Percentiles rank a stretch among this genome's conserved stretches.
These are phyloP conservation scores for Pseudogymnoascus destructans DNA, from an alignment of 2,329 filamentous ascomycete species.

Conservation along the genomic window DNA sequence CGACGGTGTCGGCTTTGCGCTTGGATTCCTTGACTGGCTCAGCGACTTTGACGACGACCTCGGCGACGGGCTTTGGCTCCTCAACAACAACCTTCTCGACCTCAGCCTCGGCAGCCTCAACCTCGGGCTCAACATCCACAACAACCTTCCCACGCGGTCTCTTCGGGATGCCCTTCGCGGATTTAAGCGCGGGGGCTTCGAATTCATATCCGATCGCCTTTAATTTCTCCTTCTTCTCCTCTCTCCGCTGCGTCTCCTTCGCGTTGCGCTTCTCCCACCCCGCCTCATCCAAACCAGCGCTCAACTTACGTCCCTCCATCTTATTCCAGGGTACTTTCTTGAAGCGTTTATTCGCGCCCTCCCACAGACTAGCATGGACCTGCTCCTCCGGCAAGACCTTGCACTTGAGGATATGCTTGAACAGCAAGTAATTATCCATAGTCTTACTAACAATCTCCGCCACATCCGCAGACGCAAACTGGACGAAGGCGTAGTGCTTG, in stretches of 20 bases:
- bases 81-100: slow-evolving; percentile 24
- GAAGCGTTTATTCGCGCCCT: slow-evolving; percentile 81
- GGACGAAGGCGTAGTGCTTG: slow-evolving; percentile 91
- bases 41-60: not conserved
- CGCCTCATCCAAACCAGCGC: slow-evolving; percentile 58
- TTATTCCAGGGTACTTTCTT: slow-evolving; percentile 80
- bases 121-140: slow-evolving; percentile 19
- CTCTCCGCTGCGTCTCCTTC: slow-evolving; percentile 58
- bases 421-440: slow-evolving; percentile 96
- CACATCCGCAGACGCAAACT: slow-evolving; percentile 66
- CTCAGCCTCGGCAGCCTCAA: not conserved
- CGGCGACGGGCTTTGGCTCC: slow-evolving; percentile 16
- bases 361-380: slow-evolving; percentile 71
- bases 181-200: slow-evolving; percentile 58
- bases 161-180: slow-evolving; percentile 38
- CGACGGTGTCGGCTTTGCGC: slow-evolving; percentile 21
- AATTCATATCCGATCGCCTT: slow-evolving; percentile 77
- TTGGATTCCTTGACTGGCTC: slow-evolving; percentile 24
- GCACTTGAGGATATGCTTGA: slow-evolving; percentile 86
- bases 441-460: slow-evolving; percentile 87
- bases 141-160: slow-evolving; percentile 23
- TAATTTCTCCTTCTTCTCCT: slow-evolving; percentile 58
- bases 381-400: slow-evolving; percentile 64
- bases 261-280: slow-evolving; percentile 66
- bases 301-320: slow-evolving; percentile 64